phyloP scores from a whole-genome alignment of 129 eudicot genomes.

The Heracleum sosnowskyi region DNA sequence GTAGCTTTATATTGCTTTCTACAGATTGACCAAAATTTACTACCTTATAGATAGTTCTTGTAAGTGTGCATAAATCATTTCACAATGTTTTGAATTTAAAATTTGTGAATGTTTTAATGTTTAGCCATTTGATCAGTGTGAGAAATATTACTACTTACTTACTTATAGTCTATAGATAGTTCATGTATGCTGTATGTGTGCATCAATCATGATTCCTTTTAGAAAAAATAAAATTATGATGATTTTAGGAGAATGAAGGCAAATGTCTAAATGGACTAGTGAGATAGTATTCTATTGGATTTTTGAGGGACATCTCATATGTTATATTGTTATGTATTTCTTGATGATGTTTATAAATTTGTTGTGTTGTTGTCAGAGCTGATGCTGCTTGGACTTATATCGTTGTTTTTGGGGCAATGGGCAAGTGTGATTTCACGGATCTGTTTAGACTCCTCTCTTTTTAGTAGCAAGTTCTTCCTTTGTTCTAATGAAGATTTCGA shows the following conservation, averaged over 20 bases:
- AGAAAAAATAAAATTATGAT: too few species aligned
- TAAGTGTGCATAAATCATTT: background rate
- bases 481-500: constrained; percentile 71
- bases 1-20: background rate
- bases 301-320: background rate
- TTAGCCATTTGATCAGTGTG: background rate
- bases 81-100: background rate
- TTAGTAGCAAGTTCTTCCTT: constrained; percentile 69
- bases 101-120: background rate
- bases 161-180: too few species aligned
- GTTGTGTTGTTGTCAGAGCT: constrained; percentile 43
- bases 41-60: background rate
- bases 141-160: background rate
- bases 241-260: background rate
- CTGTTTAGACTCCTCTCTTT: constrained; percentile 92
- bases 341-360: background rate
- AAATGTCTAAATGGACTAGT: background rate
- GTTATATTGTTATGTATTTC: background rate
- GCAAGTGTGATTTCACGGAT: constrained; percentile 79
- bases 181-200: background rate
- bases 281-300: background rate
- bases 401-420: constrained; percentile 94
- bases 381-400: constrained; percentile 98
- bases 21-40: background rate
- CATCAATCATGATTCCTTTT: background rate